Base-by-base conservation (phyloP, 345 rosid genomes). In the Salix koriyanagi region DNA sequence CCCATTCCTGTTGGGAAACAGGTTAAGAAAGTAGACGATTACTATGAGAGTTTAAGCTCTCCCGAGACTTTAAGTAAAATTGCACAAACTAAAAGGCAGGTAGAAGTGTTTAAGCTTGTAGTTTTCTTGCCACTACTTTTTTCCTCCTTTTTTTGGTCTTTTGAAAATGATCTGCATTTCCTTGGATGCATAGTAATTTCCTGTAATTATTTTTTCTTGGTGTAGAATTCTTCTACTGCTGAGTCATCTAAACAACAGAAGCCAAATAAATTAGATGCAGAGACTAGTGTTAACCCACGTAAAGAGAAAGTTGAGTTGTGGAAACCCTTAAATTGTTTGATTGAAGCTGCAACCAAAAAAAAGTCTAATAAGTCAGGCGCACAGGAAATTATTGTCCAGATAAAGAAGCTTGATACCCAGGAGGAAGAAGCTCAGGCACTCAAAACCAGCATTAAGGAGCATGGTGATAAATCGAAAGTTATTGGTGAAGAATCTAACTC, bases 261-360 rank as follows among this genome's bases (percentile, higher is more conserved):
- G 77, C 62, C 30, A 13, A 28, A 73, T 30, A 79, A 76, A 42
- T 42, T 42, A 68, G 70, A 64, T 71, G 18, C 26, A 5, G 61
- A 56, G 58, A 70, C 80, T 30, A 61, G 16, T 64, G 58, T 21
- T 42, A 67, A 58, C 71, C 65, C 74, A 65, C 68, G 80, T 61
- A 78, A 76, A 25, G 72, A 69, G 73, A 76, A 79, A 70, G 67
- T 76, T 76, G 83, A 81, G 73, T 58, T 74, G 34, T 76, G 70
- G 85, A 84, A 77, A 68, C 77, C 87, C 21, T 77, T 81, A 66
- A 82, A 61, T 79, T 16, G 28, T 64, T 70, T 80, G 50, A 77
- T 83, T 21, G 81, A 77, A 69, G 75, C 79, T 69, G 81, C 84
- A 73, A 74, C 65, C 39, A 73, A 73, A 71, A 42, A 79, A 1